Evolutionary conservation across 805 yeast genomes (phyloP).

Genomic region (Maudiozyma bulderi): DNA sequence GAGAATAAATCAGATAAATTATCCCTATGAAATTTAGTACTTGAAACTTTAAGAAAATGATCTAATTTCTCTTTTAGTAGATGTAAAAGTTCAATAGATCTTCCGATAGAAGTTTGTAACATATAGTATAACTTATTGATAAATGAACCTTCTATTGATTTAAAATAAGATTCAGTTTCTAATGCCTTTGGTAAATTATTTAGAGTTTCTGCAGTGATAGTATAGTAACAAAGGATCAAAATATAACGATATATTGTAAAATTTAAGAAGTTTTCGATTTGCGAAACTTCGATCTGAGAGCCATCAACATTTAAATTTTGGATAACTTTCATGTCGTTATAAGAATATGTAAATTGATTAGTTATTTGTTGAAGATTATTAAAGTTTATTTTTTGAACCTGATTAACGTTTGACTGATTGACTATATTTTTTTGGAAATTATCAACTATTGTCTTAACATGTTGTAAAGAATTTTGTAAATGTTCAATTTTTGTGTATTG

Average conservation of each 20-base stretch:
- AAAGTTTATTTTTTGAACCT: neutral
- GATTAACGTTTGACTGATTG: neutral
- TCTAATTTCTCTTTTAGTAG: constrained; percentile 6
- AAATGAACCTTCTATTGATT: constrained; percentile 9
- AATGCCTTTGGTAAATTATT: constrained; percentile 10
- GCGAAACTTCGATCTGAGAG: neutral
- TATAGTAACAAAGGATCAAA: constrained; percentile 16
- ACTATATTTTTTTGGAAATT: neutral
- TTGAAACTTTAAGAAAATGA: neutral
- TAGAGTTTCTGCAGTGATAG: constrained; percentile 12
- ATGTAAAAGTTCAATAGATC: neutral
- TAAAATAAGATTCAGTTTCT: constrained; percentile 17
- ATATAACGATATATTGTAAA: constrained; percentile 1
- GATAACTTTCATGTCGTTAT: neutral
- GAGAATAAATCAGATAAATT: neutral
- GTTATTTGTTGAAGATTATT: neutral
- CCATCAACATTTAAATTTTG: neutral
- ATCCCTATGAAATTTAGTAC: neutral
- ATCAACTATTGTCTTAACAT: constrained; percentile 8
- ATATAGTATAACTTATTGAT: constrained; percentile 14
- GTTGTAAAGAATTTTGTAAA: constrained; percentile 11
- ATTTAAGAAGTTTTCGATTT: neutral
- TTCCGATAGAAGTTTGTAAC: constrained; percentile 13
- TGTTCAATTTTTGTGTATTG: neutral
- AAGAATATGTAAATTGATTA: neutral